phyloP scores from a whole-genome alignment of 768 basidiomycete species.

The Leccinum truebloodii region DNA sequence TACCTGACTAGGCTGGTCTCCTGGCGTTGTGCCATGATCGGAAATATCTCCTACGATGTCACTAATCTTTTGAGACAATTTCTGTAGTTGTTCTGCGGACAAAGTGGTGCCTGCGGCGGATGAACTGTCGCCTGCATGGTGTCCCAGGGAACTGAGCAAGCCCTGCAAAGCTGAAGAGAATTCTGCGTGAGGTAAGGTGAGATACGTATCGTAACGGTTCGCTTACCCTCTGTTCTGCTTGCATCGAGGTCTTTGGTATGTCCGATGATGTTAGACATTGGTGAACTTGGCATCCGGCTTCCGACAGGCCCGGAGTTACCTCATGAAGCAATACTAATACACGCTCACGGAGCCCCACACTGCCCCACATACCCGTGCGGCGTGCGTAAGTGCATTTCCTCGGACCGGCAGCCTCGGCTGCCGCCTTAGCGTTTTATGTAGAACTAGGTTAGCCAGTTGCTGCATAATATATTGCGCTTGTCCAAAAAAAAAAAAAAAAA shows the following conservation, averaged over 20 bases:
- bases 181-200: slow-evolving; percentile 10
- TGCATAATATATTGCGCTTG: too few relatives aligned
- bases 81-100: slow-evolving; percentile 49
- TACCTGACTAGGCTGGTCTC: slow-evolving; percentile 67
- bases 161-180: slow-evolving; percentile 39
- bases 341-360: too few relatives aligned
- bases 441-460: too few relatives aligned
- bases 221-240: slow-evolving; percentile 40
- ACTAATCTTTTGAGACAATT: slow-evolving; percentile 58
- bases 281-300: not conserved
- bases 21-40: slow-evolving; percentile 37
- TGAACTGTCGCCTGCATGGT: slow-evolving; percentile 17
- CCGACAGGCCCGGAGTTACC: slow-evolving; percentile 8
- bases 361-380: too few relatives aligned
- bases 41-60: slow-evolving; percentile 51
- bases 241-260: slow-evolving; percentile 30
- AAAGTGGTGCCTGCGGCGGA: slow-evolving; percentile 29
- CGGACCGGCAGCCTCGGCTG: too few relatives aligned
- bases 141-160: slow-evolving; percentile 39
- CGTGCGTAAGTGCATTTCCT: too few relatives aligned
- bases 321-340: too few relatives aligned
- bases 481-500: too few relatives aligned
- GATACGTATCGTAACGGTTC: slow-evolving; percentile 5
- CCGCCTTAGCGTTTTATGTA: too few relatives aligned
- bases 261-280: slow-evolving; percentile 26